Evolutionary conservation across 257 asterid species (phyloP), one percentile per base, ranked within the genome.

Genomic region (Solanum pinnatisectum): DNA sequence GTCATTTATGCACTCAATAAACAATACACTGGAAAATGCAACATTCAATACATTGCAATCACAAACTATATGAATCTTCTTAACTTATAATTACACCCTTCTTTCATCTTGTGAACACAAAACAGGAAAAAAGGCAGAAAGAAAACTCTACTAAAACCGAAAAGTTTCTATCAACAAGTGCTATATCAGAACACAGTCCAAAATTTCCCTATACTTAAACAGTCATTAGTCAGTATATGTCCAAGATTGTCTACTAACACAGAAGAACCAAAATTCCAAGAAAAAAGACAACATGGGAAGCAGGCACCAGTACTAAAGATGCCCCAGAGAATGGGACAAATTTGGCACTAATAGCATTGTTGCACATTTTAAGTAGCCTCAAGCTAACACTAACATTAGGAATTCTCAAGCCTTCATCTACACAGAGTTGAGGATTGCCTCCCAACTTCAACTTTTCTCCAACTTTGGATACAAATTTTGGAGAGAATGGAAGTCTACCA

Each of bases 381-480:
- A 91, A 25, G 59, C 73, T 85, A 76, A 88, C 90, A 88, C 90
- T 91, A 88, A 91, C 83, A 74, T 90, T 91, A 4, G 91, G 91
- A 89, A 90, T 92, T 89, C 81, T 88, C 86, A 92, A 86, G 6
- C 89, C 95, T 33, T 93, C 92, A 33, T 92, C 98, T 22, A 90
- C 73, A 46, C 99, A 96, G 88, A 96, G 94, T 89, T 93, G 93
- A 87, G 91, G 90, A 89, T 96, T 96, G 88, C 99, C 99, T 90
- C 92, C 90, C 95, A 95, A 39, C 93, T 91, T 96, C 94, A 96
- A 83, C 91, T 94, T 96, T 27, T 87, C 91, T n/a, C 98, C 98
- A 37, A 93, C 87, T 85, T 85, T 94, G 15, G 94, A 88, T 6
- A 94, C 65, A 83, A 95, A 95, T 8, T 83, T 87, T 14, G 91